Base-by-base conservation (phyloP, 2,329 filamentous ascomycete genomes). In the Ascochyta viciae-villosae region DNA sequence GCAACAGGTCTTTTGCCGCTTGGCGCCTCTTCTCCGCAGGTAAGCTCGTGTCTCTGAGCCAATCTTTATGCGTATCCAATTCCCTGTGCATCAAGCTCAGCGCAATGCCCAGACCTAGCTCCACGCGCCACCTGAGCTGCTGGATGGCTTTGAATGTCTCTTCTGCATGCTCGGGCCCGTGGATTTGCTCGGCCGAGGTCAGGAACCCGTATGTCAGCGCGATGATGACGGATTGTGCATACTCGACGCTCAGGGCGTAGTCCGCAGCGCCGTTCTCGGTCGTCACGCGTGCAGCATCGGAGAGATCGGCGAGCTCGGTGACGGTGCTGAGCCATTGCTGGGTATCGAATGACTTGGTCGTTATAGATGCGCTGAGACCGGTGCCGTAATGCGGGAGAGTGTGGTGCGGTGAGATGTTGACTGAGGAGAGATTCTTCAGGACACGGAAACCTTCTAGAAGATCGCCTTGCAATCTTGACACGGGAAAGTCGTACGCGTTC, bases 181-280 rank as follows among this genome's bases (percentile, higher is more conserved):
- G 53, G 33, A 56, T 56, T 22, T 42, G 42, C 31, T 73, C 70
- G 8, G 67, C 60, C 9, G 65, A 67, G 5, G 70, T 74, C 23
- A 73, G 63, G 52, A 70, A 75, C 1, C 61, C 71, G 42, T 72
- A 72, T 7, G 71, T 73, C 15, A 74, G 51, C 0, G 67, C 63
- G 15, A 75, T 70, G 15, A 72, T 62, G 31, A 64, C 66, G 7
- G 65, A 48, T 13, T 70, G 61, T 3, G 51, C 58, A 13, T 72
- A 66, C 31, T 74, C 71, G 13, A 51, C 57, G 10, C 65, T 65
- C 1, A 63, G 26, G 0, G 44, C 10, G 22, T 64, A 63, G 8
- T 72, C 50, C 2, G 58, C 57, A 19, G 50, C 60, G 2, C 58
- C 58, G 10, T 38, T 43, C 3, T n/a, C 3, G 4, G 53, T 56